Base-by-base conservation (phyloP, 345 rosid species). In the Xanthoceras sorbifolium region DNA sequence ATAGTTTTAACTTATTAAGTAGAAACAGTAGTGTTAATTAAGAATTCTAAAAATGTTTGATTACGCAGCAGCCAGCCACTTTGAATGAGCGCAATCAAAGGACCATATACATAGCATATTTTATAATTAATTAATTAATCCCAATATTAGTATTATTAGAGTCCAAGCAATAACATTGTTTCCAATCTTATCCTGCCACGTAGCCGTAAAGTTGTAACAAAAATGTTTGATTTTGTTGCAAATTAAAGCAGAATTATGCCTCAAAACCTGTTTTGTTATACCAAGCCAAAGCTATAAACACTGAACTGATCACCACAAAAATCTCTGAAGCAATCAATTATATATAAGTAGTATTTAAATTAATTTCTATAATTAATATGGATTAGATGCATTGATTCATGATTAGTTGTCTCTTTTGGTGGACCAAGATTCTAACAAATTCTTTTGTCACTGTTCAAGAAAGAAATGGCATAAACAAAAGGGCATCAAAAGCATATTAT, bases 351-450 rank as follows among this genome's bases (percentile, higher is more conserved):
- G n/a, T n/a, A n/a, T n/a, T n/a, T n/a, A n/a, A n/a, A n/a, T n/a
- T n/a, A n/a, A n/a, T n/a, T n/a, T n/a, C n/a, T n/a, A n/a, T n/a
- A n/a, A n/a, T n/a, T 36, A 2, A 38, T 38, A 38, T 8, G 9
- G 42, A 38, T 15, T n/a, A 59, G 34, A 15, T 25, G 48, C 12
- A n/a, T 36, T 10, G 23, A 23, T 72, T 3, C 23, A 57, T 71
- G 8, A 36, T 59, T 22, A 32, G 20, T 44, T 44, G 57, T 22
- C 10, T 57, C 50, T 2, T 26, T 6, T 25, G 25, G 50, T 59
- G 59, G 50, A 17, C 63, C 44, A 76, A 62, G 12, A 46, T 14
- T n/a, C 52, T 61, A 67, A 71, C 59, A 71, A 44, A 68, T n/a
- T 15, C 65, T 14, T 63, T 55, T 64, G 54, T 42, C 34, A 64